Evolutionary conservation across 495 filamentous ascomycete genomes (phyloP).

Genomic region (Neurospora sp.): DNA sequence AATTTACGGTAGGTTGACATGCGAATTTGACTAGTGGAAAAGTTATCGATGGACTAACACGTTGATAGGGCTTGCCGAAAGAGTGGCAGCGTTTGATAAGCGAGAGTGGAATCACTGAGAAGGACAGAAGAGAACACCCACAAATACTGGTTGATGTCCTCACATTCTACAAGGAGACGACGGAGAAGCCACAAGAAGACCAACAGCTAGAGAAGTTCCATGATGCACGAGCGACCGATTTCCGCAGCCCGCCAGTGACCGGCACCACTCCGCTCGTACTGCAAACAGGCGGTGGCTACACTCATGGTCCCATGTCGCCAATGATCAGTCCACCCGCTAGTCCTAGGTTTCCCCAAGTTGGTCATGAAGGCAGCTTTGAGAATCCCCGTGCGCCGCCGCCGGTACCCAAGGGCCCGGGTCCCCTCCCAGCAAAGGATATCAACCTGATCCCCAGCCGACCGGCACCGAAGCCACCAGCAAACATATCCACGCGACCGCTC

Average conservation of each 20-base stretch:
- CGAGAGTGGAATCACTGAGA: constrained; percentile 92
- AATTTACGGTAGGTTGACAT: constrained; percentile 75
- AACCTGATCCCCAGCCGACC: constrained; percentile 53
- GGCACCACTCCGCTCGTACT: constrained; percentile 36
- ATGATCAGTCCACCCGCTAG: constrained; percentile 77
- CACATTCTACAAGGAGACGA: constrained; percentile 90
- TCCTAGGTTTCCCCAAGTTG: constrained; percentile 78
- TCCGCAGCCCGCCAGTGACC: constrained; percentile 35
- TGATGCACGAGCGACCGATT: constrained; percentile 57
- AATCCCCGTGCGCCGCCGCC: constrained; percentile 91
- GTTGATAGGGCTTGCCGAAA: constrained; percentile 72
- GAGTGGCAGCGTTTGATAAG: constrained; percentile 95
- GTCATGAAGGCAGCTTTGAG: constrained; percentile 90
- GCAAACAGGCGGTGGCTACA: constrained; percentile 22
- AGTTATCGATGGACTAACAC: constrained; percentile 19
- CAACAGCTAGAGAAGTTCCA: constrained; percentile 94
- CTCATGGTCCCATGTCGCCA: constrained; percentile 45
- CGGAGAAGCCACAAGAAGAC: constrained; percentile 68
- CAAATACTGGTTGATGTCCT: constrained; percentile 92
- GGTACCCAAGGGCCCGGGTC: constrained; percentile 51
- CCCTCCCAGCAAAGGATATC: constrained; percentile 36
- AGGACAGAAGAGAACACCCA: constrained; percentile 90
- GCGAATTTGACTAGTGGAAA: not conserved
- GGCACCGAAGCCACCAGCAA: constrained; percentile 55
- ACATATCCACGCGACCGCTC: constrained; percentile 27